Evolutionary conservation across 768 basidiomycete genomes (phyloP).

Genomic region (Lactarius sanguifluus): DNA sequence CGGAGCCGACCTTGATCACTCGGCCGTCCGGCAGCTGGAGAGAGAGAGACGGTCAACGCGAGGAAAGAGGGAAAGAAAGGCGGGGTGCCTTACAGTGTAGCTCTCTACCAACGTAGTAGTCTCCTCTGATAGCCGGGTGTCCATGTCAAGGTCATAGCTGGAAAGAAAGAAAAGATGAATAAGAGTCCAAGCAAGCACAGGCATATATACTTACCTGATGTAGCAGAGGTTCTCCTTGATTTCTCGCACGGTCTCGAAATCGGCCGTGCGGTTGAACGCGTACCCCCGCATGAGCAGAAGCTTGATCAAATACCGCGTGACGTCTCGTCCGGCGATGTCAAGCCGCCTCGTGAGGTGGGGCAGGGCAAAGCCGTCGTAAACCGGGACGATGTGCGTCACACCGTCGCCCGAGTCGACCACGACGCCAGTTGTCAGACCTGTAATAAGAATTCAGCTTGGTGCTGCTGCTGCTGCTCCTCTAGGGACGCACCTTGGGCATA

Average conservation of each 20-base stretch:
- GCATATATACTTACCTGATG: constrained; percentile 60
- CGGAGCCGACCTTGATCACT: constrained; percentile 94
- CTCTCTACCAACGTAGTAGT: constrained; percentile 95
- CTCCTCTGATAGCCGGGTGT: constrained; percentile 90
- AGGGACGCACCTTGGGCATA: constrained; percentile 89
- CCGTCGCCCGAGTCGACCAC: constrained; percentile 99
- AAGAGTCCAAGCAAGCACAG: no score
- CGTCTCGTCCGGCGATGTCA: constrained; percentile 97
- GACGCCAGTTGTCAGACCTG: constrained; percentile 96
- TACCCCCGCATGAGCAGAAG: constrained; percentile 99
- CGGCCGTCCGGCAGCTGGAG: constrained; percentile 77
- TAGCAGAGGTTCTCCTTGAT: constrained; percentile 99
- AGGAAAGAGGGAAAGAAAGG: background rate
- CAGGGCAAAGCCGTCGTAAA: constrained; percentile 94
- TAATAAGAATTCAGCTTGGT: background rate
- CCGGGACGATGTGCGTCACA: constrained; percentile 98
- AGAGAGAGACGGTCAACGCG: constrained; percentile 58
- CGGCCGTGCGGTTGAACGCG: constrained; percentile 98
- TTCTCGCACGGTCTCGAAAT: constrained; percentile 98
- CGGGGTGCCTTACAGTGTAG: constrained; percentile 65
- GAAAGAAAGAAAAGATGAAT: constrained; percentile 3
- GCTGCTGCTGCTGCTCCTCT: background rate
- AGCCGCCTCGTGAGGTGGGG: constrained; percentile 93
- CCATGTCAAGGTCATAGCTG: constrained; percentile 96
- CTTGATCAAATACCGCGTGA: constrained; percentile 98